These are phyloP conservation scores for Oehlia diaphana DNA, from an alignment of 192 early-diverging fungal species.

Conservation along the genomic window DNA sequence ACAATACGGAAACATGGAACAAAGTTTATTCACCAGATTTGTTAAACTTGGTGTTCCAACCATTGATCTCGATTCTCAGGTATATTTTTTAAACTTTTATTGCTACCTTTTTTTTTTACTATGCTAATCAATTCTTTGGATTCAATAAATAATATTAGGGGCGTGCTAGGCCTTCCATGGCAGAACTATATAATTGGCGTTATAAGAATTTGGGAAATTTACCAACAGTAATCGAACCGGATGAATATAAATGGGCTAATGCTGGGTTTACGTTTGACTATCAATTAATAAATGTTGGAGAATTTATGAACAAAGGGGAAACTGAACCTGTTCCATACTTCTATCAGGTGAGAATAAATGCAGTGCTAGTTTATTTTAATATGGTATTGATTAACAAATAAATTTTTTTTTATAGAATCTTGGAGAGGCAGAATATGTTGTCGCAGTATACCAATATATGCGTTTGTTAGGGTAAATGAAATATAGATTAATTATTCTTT, in stretches of 20 bases:
- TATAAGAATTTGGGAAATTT: slow-evolving; percentile 78
- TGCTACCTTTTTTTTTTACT: background rate
- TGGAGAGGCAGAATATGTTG: slow-evolving; percentile 97
- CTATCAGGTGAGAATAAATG: slow-evolving; percentile 47
- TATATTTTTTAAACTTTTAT: slow-evolving; percentile 23
- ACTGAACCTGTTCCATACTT: slow-evolving; percentile 83
- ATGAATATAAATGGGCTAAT: slow-evolving; percentile 72
- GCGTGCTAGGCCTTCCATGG: slow-evolving; percentile 78
- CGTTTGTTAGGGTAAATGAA: slow-evolving; percentile 72
- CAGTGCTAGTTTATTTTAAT: background rate
- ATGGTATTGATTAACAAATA: background rate
- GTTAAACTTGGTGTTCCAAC: slow-evolving; percentile 93
- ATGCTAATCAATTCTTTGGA: background rate
- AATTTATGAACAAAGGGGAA: slow-evolving; percentile 80
- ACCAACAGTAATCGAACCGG: slow-evolving; percentile 39
- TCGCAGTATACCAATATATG: slow-evolving; percentile 97
- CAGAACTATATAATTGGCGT: slow-evolving; percentile 83
- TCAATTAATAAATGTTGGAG: slow-evolving; percentile 85
- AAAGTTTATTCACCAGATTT: slow-evolving; percentile 90
- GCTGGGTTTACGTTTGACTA: slow-evolving; percentile 79
- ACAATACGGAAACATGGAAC: slow-evolving; percentile 90
- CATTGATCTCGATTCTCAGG: slow-evolving; percentile 81
- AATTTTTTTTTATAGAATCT: slow-evolving; percentile 65
- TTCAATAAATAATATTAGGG: slow-evolving; percentile 51
- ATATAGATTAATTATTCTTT: background rate